These are phyloP conservation scores for Lentinula lateritia DNA, from an alignment of 768 basidiomycete species.

Conservation along the genomic window DNA sequence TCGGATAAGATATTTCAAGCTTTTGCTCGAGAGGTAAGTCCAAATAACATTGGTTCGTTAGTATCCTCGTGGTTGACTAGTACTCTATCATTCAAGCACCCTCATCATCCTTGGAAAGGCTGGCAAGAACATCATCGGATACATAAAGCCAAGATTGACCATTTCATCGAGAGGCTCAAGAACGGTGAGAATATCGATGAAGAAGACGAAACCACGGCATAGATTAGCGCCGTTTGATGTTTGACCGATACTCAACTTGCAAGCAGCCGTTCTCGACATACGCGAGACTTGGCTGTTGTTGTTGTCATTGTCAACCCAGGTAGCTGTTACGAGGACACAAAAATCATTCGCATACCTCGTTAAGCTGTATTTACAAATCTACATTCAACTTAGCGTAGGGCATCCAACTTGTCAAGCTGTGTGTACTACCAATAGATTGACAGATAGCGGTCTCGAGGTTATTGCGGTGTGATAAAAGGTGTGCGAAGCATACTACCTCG, in stretches of 20 bases:
- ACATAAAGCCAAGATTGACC: slow-evolving; percentile 82
- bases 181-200: slow-evolving; percentile 49
- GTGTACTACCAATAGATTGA: no score
- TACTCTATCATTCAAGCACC: slow-evolving; percentile 42
- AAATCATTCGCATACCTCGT: no score
- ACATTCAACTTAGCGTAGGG: no score
- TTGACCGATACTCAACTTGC: background rate
- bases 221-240: background rate
- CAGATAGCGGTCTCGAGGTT: no score
- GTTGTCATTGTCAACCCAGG: no score
- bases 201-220: slow-evolving; percentile 8
- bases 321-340: no score
- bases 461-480: no score
- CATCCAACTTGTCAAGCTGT: no score
- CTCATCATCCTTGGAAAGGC: slow-evolving; percentile 91
- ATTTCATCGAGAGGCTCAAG: slow-evolving; percentile 58
- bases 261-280: background rate
- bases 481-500: no score
- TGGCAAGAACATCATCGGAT: slow-evolving; percentile 92
- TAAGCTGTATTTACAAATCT: no score
- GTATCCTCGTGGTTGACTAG: background rate
- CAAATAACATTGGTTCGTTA: background rate
- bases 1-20: slow-evolving; percentile 81
- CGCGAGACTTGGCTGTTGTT: background rate
- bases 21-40: slow-evolving; percentile 63